Percentiles rank a stretch among this genome's conserved stretches.
These are phyloP conservation scores for Nemania sp. DNA, from an alignment of 2,329 filamentous ascomycete species.

Conservation along the genomic window DNA sequence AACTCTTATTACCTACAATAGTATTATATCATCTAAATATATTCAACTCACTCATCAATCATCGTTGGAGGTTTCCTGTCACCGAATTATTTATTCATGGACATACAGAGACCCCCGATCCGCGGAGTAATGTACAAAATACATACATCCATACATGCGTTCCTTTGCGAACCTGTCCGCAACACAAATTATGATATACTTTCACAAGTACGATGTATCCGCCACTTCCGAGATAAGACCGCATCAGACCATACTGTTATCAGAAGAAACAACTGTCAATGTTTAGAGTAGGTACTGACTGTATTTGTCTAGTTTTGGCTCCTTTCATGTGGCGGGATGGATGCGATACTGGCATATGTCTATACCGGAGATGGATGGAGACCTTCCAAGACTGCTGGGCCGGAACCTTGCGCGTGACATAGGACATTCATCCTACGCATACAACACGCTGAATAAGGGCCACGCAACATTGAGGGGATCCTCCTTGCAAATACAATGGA, in stretches of 20 bases:
- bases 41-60: neutral
- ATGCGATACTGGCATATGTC: slow-evolving; percentile 17
- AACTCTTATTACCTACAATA: neutral
- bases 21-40: neutral
- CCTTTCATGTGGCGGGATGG: slow-evolving; percentile 30
- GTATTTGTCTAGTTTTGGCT: slow-evolving; percentile 6
- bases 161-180: slow-evolving; percentile 11
- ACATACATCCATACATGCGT: neutral
- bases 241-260: slow-evolving; percentile 16
- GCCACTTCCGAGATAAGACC: slow-evolving; percentile 29
- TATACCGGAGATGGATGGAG: slow-evolving; percentile 12
- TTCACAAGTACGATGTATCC: neutral
- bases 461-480: slow-evolving; percentile 15
- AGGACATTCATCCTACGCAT: slow-evolving; percentile 24
- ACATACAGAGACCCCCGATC: neutral
- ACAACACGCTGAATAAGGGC: slow-evolving; percentile 2
- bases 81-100: slow-evolving; percentile 4
- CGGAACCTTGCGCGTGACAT: slow-evolving; percentile 26
- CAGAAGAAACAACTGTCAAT: neutral
- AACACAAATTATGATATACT: neutral
- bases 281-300: too few relatives aligned
- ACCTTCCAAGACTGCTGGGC: slow-evolving; percentile 10
- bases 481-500: neutral
- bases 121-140: too few relatives aligned
- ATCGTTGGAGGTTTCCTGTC: neutral